Base-by-base conservation (phyloP, 164 flowering plant species). In the Brasenia schreberi region DNA sequence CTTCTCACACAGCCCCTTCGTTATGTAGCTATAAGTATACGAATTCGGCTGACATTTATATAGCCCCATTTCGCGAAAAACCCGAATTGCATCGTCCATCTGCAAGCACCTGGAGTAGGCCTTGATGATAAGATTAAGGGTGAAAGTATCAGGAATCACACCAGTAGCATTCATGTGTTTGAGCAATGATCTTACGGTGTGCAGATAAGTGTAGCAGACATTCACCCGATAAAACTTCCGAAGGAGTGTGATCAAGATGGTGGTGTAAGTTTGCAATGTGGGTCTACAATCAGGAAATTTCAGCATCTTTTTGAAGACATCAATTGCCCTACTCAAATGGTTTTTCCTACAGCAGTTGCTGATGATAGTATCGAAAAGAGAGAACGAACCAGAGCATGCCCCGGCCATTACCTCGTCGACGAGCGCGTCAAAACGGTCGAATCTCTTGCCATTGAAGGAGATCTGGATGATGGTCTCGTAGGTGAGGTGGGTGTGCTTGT, bases 141-240 rank as follows among this genome's bases (percentile, higher is more conserved):
- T 84, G 23, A 77, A 79, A 0, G 83, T 79, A 68, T 90, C 92
- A 0, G 96, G 97, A 4, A 86, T 77, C 5, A 93, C 84, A 5
- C 97, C 98, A 0, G 74, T 65, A 0, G 80, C 76, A 76, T 90
- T 93, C 98, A 93, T 93, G 69, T 90, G 97, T 77, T 79, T 86
- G 53, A 77, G 67, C 59, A 93, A 66, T 0, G 90, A 90, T 64
- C 83, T 71, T 0, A 93, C 92, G 3, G 88, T 72, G 58, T 77
- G 91, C 70, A 92, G 68, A 71, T 90, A 90, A 19, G 85, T 83
- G 65, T 81, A 88, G 69, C 78, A 73, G 0, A 87, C 85, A 71
- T 80, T 78, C 69, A 81, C 63, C 65, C 80, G 84, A 67, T 78
- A 82, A 71, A 89, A 92, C 65, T 79, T 85, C 66, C 82, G 79